phyloP scores from a whole-genome alignment of 805 yeast species.

The Yamadazyma endophytica region DNA sequence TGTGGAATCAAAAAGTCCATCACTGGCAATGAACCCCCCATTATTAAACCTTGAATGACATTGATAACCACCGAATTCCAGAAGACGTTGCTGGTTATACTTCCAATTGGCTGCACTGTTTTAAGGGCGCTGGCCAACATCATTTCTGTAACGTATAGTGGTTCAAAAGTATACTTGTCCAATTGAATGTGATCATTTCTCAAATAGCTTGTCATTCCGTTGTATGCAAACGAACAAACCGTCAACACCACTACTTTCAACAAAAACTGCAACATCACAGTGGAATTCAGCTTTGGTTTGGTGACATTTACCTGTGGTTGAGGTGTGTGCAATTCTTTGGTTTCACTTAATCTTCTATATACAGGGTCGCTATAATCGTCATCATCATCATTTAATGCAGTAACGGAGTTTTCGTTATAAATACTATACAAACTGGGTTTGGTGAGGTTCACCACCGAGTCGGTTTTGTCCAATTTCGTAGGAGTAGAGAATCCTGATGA shows the following conservation, averaged over 20 bases:
- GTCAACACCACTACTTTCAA: conserved; percentile 27
- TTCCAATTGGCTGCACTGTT: conserved; percentile 16
- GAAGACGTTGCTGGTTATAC: not conserved
- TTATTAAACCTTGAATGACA: conserved; percentile 51
- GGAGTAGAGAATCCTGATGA: conserved; percentile 20
- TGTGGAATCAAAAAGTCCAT: conserved; percentile 31
- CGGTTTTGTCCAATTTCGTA: conserved; percentile 24
- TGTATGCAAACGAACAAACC: conserved; percentile 48
- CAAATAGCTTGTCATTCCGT: conserved; percentile 48
- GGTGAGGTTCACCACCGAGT: conserved; percentile 45
- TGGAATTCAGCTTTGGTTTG: too few relatives aligned
- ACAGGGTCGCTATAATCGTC: conserved; percentile 13
- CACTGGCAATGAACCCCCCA: conserved; percentile 53
- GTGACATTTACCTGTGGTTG: too few relatives aligned
- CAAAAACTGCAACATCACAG: conserved; percentile 4
- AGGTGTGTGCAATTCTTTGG: too few relatives aligned
- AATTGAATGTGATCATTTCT: conserved; percentile 44
- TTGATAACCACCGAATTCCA: conserved; percentile 13
- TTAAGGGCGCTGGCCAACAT: conserved; percentile 22
- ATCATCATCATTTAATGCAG: conserved; percentile 28
- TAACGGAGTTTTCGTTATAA: conserved; percentile 41
- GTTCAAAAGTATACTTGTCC: conserved; percentile 38
- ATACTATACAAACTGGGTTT: conserved; percentile 49
- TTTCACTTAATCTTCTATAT: too few relatives aligned
- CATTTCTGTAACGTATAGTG: conserved; percentile 32